These are phyloP conservation scores for Solanum chilense DNA, from an alignment of 257 asterid genomes.

Conservation along the genomic window DNA sequence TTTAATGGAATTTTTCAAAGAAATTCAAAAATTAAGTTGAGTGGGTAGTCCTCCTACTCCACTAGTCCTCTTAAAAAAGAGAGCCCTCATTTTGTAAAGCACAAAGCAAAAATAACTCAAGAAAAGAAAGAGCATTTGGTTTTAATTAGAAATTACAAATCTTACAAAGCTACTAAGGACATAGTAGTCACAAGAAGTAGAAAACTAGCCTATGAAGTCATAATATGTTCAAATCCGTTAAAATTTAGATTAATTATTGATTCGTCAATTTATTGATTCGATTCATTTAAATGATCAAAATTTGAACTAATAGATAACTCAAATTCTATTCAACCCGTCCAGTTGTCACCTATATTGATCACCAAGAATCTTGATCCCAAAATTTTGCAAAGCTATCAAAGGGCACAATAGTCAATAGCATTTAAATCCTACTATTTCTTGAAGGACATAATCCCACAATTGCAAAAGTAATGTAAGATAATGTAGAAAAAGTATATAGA, in stretches of 20 bases:
- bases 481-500: background rate
- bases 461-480: background rate
- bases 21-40: background rate
- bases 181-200: background rate
- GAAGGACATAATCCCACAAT: background rate
- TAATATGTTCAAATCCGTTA: background rate
- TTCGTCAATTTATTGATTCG: background rate
- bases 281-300: background rate
- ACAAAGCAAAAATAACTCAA: background rate
- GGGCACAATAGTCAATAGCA: background rate
- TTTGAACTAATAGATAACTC: background rate
- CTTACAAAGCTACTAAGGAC: background rate
- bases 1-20: background rate
- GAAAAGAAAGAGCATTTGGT: constrained; percentile 3
- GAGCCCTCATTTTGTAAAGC: background rate
- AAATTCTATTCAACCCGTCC: background rate
- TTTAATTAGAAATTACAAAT: background rate
- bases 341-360: background rate
- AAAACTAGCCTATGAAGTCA: background rate
- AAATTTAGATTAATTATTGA: background rate
- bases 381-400: background rate
- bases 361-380: background rate
- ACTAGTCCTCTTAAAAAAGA: background rate
- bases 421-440: background rate
- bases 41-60: background rate